Conservation (phyloP, 2,329 filamentous ascomycete species). For the Rutstroemia sp. region DNA sequence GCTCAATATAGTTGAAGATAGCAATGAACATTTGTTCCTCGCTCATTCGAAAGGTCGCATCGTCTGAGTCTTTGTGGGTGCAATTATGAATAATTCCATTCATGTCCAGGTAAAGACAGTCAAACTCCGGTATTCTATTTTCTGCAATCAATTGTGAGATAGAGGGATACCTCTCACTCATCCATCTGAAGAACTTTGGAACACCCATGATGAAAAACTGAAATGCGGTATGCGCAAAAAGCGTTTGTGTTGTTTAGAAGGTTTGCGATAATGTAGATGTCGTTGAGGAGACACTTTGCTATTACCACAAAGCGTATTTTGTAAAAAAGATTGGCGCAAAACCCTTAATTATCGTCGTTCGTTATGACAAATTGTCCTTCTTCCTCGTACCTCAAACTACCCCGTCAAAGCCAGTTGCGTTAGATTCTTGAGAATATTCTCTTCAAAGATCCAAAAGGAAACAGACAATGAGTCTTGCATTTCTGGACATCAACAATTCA, state of each 20-base stretch:
- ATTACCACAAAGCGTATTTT: constrained; percentile 22
- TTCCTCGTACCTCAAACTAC: not conserved
- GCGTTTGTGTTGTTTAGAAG: constrained; percentile 1
- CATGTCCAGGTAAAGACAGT: constrained; percentile 96
- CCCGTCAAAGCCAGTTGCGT: not conserved
- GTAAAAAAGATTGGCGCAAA: not conserved
- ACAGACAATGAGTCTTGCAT: not conserved
- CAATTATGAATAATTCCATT: constrained; percentile 99
- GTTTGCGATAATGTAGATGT: constrained; percentile 6
- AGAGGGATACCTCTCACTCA: constrained; percentile 96
- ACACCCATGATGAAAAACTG: constrained; percentile 42
- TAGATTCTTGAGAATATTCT: constrained; percentile 6
- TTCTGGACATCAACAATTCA: not conserved
- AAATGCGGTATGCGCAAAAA: not conserved
- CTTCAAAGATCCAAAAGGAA: not conserved
- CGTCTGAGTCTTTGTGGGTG: constrained; percentile 71
- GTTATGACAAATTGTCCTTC: not conserved
- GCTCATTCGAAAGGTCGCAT: constrained; percentile 82
- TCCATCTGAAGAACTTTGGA: constrained; percentile 61
- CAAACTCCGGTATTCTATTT: constrained; percentile 98
- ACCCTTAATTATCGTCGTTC: not conserved
- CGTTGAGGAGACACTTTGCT: constrained; percentile 19
- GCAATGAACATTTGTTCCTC: constrained; percentile 99
- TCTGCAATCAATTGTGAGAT: constrained; percentile 98
- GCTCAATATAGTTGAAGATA: constrained; percentile 99